Base-by-base conservation (phyloP, 2,329 filamentous ascomycete genomes). In the Colletotrichum zoysiae region DNA sequence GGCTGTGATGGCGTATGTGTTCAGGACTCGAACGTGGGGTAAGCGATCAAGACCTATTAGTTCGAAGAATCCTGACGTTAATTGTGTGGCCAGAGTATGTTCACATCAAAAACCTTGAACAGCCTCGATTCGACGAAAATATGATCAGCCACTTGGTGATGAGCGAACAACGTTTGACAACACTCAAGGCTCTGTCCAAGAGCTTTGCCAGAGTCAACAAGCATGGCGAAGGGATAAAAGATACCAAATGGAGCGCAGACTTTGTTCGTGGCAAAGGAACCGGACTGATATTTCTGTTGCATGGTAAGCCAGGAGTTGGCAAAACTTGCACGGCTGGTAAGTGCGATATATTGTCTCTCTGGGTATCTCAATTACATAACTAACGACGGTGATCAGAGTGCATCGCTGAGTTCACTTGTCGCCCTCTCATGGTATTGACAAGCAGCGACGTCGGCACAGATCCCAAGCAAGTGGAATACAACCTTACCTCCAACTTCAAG, bases 381-480 rank as follows among this genome's bases (percentile, higher is more conserved):
- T 46, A 3, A 33, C 42, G n/a, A 20, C 8, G 74, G 40, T 44
- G 50, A 14, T 11, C 51, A 81, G 79, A 82, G 64, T 81, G 78
- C 35, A 81, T 81, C 14, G 79, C 80, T 0, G 77, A 77, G 12
- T 77, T 77, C 33, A 78, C 79, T n/a, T 70, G 70, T 11, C 70
- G 77, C 0, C 80, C 80, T 0, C 68, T 82, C 7, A 79, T 82
- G 75, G 62, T 76, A 1, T 59, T 82, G 14, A 79, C 77, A 1
- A 73, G 58, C 20, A 79, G 77, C 64, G 77, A 79, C 59, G 76
- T 79, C 30, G 76, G 75, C 0, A 71, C 66, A 0, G 44, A 67
- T 1, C 73, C 74, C 1, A 51, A 63, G 3, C 55, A 26, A 1
- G 71, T 78, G 0, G 75, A 77, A 33, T 1, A 50, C 1, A 73